These are phyloP conservation scores for Scheffersomyces insectosa DNA, from an alignment of 1,139 yeast genomes.

Conservation along the genomic window DNA sequence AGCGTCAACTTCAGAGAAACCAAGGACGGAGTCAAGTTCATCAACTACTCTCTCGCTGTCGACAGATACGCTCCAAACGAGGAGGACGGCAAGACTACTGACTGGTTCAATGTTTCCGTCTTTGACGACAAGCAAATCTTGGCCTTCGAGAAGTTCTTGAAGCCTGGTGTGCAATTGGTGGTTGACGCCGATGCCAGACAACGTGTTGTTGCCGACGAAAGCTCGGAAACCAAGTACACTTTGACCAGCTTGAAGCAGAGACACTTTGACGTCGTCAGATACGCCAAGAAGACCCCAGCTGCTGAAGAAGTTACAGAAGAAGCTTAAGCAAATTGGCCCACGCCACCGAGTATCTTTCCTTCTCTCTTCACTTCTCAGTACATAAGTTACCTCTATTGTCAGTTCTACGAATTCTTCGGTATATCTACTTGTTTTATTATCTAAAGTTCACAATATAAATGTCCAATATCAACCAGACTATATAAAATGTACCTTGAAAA, in stretches of 20 bases:
- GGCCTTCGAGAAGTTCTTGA: conserved; percentile 40
- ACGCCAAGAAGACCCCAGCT: conserved; percentile 28
- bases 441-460: no score
- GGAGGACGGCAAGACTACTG: conserved; percentile 32
- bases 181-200: conserved; percentile 46
- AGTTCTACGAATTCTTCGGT: no score
- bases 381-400: no score
- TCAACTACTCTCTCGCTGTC: conserved; percentile 47
- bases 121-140: conserved; percentile 41
- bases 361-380: no score
- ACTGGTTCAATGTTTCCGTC: conserved; percentile 45
- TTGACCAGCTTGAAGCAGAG: conserved; percentile 38
- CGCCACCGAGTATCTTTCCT: no score
- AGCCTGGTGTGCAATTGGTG: conserved; percentile 42
- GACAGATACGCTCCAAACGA: conserved; percentile 36
- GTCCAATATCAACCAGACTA: no score
- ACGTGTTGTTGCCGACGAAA: conserved; percentile 35
- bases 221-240: conserved; percentile 31
- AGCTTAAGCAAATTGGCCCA: conserved; percentile 4
- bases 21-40: conserved; percentile 37
- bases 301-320: conserved; percentile 8
- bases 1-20: conserved; percentile 38
- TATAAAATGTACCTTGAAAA: no score
- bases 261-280: conserved; percentile 39
- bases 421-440: no score